Percentiles rank a stretch among this genome's conserved stretches.
These are phyloP conservation scores for Ensete ventricosum DNA, from an alignment of 176 grass and related monocot genomes.

Conservation along the genomic window DNA sequence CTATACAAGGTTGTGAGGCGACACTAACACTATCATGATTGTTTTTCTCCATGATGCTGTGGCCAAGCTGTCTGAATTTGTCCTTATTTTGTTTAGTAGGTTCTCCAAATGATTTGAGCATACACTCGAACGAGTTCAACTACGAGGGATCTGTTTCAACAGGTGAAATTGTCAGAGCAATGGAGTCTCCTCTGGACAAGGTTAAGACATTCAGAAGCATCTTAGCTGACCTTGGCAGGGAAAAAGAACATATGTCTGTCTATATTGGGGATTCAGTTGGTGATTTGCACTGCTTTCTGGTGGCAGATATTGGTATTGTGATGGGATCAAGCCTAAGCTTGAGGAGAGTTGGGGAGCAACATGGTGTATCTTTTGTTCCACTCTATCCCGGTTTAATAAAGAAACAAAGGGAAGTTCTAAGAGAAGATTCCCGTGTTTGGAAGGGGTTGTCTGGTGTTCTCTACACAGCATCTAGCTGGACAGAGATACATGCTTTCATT, in stretches of 20 bases:
- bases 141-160: constrained; percentile 83
- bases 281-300: constrained; percentile 85
- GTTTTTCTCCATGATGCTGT: no score
- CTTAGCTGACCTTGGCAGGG: constrained; percentile 18
- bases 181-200: constrained; percentile 81
- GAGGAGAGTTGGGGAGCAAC: constrained; percentile 69
- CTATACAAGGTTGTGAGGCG: no score
- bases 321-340: constrained; percentile 78
- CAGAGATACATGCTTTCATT: constrained; percentile 75
- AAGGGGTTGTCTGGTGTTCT: constrained; percentile 67
- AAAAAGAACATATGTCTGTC: constrained; percentile 35
- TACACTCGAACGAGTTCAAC: constrained; percentile 89
- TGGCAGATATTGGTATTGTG: constrained; percentile 89
- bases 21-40: neutral
- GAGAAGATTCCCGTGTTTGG: constrained; percentile 34
- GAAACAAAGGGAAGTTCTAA: constrained; percentile 50
- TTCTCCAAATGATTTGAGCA: constrained; percentile 63
- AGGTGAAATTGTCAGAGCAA: constrained; percentile 64
- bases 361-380: constrained; percentile 72
- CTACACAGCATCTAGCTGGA: constrained; percentile 89
- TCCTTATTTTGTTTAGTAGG: constrained; percentile 47
- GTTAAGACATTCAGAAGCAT: constrained; percentile 65
- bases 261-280: constrained; percentile 88
- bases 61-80: constrained; percentile 3
- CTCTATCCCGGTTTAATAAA: constrained; percentile 55